A percentile compares a stretch with the other conserved stretches of the same genome.
phyloP scores from a whole-genome alignment of 306 rosid species.

The Acmispon strigosus region DNA sequence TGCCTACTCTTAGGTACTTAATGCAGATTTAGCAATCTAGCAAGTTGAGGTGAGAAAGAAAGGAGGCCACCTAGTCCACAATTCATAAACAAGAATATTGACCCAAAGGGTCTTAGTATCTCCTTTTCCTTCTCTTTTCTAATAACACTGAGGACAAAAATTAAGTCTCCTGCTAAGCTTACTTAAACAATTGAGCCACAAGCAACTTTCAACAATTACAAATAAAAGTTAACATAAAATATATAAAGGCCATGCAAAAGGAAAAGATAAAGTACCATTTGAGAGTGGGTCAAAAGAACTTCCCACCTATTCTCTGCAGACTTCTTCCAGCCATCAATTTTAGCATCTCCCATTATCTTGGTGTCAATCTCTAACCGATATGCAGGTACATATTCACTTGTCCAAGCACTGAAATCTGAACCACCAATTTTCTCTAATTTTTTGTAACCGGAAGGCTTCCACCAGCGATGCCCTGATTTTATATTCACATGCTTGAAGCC shows the following conservation, averaged over 20 bases:
- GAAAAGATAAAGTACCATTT: conserved; percentile 67
- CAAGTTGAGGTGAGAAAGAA: not conserved
- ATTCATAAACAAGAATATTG: conserved; percentile 9
- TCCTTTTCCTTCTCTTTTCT: not conserved
- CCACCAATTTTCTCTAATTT: conserved; percentile 89
- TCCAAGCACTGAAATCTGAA: conserved; percentile 74
- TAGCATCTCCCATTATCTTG: conserved; percentile 36
- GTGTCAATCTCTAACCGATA: conserved; percentile 71
- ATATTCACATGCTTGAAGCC: conserved; percentile 29
- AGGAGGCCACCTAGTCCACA: not conserved
- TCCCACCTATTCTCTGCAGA: conserved; percentile 66
- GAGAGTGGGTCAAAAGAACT: conserved; percentile 88
- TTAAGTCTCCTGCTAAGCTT: not conserved
- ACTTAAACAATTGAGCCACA: not conserved
- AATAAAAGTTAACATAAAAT: not conserved
- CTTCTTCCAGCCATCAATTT: conserved; percentile 75
- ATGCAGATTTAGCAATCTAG: conserved; percentile 8
- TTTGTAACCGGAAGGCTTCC: conserved; percentile 51
- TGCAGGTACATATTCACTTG: conserved; percentile 70
- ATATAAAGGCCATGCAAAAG: conserved; percentile 21
- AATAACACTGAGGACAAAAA: not conserved
- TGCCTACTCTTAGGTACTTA: not conserved
- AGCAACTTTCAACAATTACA: not conserved
- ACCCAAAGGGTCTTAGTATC: not conserved
- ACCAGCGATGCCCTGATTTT: conserved; percentile 44